Percentiles rank a stretch among this genome's conserved stretches.
These are phyloP conservation scores for Vigna hirtella DNA, from an alignment of 306 rosid species.

Conservation along the genomic window DNA sequence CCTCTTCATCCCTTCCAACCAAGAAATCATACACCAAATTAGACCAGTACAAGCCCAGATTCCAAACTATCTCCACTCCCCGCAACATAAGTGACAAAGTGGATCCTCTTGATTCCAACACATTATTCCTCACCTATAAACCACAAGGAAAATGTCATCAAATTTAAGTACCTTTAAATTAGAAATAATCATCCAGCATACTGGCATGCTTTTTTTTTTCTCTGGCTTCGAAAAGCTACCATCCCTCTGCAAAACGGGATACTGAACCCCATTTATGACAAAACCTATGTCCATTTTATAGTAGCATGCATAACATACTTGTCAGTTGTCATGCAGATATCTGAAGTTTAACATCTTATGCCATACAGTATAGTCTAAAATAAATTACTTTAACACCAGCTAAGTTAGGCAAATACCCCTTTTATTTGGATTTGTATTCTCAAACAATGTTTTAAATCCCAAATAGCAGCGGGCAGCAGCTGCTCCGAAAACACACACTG, in stretches of 20 bases:
- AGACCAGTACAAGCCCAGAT: slow-evolving; percentile 90
- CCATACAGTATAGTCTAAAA: slow-evolving; percentile 4
- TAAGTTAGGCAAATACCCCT: slow-evolving; percentile 17
- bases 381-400: slow-evolving; percentile 9
- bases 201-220: slow-evolving; percentile 19
- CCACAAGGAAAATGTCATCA: slow-evolving; percentile 13
- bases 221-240: background rate
- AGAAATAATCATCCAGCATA: slow-evolving; percentile 32
- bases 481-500: no score
- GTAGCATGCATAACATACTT: slow-evolving; percentile 8
- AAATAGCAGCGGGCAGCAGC: no score
- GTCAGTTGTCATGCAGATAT: background rate
- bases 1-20: slow-evolving; percentile 98
- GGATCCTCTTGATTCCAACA: slow-evolving; percentile 90
- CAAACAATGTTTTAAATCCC: no score
- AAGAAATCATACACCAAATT: slow-evolving; percentile 79
- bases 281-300: slow-evolving; percentile 1
- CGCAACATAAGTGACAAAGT: slow-evolving; percentile 71
- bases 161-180: slow-evolving; percentile 32
- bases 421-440: slow-evolving; percentile 14
- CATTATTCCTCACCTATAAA: slow-evolving; percentile 81
- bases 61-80: slow-evolving; percentile 96
- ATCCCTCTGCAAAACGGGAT: slow-evolving; percentile 23
- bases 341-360: background rate
- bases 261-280: slow-evolving; percentile 24